Evolutionary conservation across 116 monocot species (phyloP).

Genomic region (Dioscorea cayenensis): DNA sequence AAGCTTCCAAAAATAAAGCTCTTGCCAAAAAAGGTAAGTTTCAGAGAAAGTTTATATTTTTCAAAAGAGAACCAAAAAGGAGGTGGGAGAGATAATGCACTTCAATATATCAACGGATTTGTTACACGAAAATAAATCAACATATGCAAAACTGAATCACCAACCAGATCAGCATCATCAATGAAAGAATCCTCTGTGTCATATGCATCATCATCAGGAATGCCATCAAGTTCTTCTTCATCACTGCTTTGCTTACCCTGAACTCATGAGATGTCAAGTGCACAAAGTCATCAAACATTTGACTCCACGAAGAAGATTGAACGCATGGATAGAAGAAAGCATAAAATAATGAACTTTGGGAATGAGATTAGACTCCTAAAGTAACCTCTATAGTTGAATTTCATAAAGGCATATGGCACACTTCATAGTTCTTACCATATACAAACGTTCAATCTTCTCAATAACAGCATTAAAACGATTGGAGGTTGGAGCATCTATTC

Average conservation of each 20-base stretch:
- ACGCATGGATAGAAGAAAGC: background rate
- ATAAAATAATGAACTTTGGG: too few relatives aligned
- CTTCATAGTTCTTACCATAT: constrained; percentile 60
- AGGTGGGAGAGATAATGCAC: too few relatives aligned
- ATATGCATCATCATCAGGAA: constrained; percentile 93
- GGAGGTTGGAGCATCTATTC: constrained; percentile 45
- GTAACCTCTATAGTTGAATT: too few relatives aligned
- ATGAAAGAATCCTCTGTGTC: constrained; percentile 99
- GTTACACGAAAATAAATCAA: background rate
- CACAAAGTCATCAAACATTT: background rate
- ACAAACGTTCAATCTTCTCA: constrained; percentile 92
- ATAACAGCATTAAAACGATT: constrained; percentile 83
- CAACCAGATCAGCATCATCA: constrained; percentile 93
- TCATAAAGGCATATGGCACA: background rate
- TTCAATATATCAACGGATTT: background rate
- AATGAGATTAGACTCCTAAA: too few relatives aligned
- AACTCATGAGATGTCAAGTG: background rate
- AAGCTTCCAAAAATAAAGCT: too few relatives aligned
- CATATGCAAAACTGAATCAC: constrained; percentile 17
- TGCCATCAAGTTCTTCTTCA: constrained; percentile 79
- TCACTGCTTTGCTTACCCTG: constrained; percentile 95
- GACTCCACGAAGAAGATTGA: background rate
- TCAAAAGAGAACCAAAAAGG: too few relatives aligned
- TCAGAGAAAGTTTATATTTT: too few relatives aligned
- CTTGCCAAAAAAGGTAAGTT: too few relatives aligned